phyloP scores from a whole-genome alignment of 495 filamentous ascomycete genomes.

The Hypoxylon crocopeplum region DNA sequence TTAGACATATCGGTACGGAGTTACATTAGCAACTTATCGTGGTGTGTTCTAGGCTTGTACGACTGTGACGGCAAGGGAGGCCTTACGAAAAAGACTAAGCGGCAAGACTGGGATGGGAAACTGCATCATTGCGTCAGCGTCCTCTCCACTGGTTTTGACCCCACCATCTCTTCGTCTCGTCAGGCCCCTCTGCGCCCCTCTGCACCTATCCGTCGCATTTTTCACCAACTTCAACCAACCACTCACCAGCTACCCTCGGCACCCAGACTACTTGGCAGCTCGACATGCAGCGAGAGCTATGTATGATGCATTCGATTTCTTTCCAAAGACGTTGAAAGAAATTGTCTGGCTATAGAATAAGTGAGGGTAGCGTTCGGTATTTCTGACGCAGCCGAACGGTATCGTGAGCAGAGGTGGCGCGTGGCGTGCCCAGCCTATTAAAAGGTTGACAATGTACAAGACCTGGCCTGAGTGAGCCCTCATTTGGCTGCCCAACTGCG shows the following conservation, averaged over 20 bases:
- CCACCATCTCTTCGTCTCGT: constrained; percentile 27
- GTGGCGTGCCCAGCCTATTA: constrained; percentile 28
- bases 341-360: constrained; percentile 10
- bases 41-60: too few relatives aligned
- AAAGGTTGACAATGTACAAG: constrained; percentile 21
- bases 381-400: constrained; percentile 21
- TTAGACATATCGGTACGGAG: constrained; percentile 17
- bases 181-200: constrained; percentile 28
- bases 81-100: constrained; percentile 18
- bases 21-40: constrained; percentile 1
- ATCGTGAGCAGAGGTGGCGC: constrained; percentile 35
- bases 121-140: constrained; percentile 37
- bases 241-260: constrained; percentile 3
- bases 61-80: constrained; percentile 9
- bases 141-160: constrained; percentile 35
- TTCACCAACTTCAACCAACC: constrained; percentile 25
- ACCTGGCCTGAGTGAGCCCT: constrained; percentile 7
- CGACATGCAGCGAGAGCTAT: constrained; percentile 15
- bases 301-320: constrained; percentile 36
- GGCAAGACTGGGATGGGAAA: constrained; percentile 11
- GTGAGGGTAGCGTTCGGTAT: constrained; percentile 22
- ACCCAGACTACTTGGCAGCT: constrained; percentile 22
- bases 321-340: constrained; percentile 10
- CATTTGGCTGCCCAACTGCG: constrained; percentile 29
- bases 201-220: constrained; percentile 23